Base-by-base conservation (phyloP, 2,329 filamentous ascomycete genomes). In the Teratosphaeriaceae sp. region DNA sequence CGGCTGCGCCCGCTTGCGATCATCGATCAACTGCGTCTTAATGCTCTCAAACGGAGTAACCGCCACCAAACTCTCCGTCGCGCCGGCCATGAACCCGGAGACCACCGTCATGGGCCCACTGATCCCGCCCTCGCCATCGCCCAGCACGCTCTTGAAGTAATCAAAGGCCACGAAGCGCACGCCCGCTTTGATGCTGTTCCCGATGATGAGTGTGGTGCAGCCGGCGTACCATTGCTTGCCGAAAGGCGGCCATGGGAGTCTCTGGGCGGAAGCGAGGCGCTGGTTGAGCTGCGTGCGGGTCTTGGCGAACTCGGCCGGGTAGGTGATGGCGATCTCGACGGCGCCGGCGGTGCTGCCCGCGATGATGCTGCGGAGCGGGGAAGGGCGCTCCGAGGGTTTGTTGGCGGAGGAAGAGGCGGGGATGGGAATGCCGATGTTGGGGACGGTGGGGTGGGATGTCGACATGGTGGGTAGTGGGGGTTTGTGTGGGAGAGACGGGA, bases 21-120 rank as follows among this genome's bases (percentile, higher is more conserved):
- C 92, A 62, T 98, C 92, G 61, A 98, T 97, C 77, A 98, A 72
- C 55, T 94, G 94, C 39, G 92, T 98, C 74, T 98, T 98, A 68
- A 98, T 96, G 59, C 87, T 94, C 70, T 98, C 92, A 46, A 94
- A 96, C 0, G 92, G 92, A 24, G 92, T 98, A 23, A 98, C 92
- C 9, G 92, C 92, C 2, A 98, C 70, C 40, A 96, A 69, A 3
- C 86, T 94, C 70, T 98, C 92, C 2, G 90, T 97, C 40, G 94
- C 85, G 44, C 92, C 92, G 7, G 92, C 92, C 46, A 90, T 87
- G 60, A 98, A 95, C 2, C 92, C 92, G 30, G 89, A 89, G 45
- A 96, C 78, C 1, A 97, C 92, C 1, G 90, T 97, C 52, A 84
- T 78, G 12, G 90, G 89, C 0, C 92, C 90, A 3, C 85, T 88